Evolutionary conservation across 2,329 filamentous ascomycete genomes (phyloP).

Genomic region (Colletotrichum lindemuthianum): DNA sequence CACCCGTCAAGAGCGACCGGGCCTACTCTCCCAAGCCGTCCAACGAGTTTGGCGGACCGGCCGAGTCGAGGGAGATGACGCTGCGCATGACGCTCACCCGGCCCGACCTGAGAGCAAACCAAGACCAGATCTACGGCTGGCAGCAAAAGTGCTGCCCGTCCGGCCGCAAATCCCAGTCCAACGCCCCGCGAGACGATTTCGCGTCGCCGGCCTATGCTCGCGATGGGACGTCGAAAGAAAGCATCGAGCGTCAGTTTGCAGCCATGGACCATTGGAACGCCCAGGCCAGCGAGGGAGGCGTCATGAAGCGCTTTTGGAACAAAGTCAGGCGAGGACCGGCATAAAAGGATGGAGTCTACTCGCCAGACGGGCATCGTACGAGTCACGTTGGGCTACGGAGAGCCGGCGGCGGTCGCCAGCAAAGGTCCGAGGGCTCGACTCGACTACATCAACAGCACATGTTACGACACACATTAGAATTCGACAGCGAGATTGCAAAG

Average conservation of each 20-base stretch:
- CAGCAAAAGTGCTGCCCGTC: slow-evolving; percentile 51
- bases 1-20: slow-evolving; percentile 38
- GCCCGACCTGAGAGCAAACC: slow-evolving; percentile 82
- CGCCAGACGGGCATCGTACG: too few relatives aligned
- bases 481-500: slow-evolving; percentile 19
- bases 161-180: slow-evolving; percentile 38
- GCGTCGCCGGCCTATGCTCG: slow-evolving; percentile 45
- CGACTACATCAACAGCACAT: neutral
- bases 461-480: slow-evolving; percentile 11
- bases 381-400: too few relatives aligned
- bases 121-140: slow-evolving; percentile 78
- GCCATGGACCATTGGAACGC: slow-evolving; percentile 63
- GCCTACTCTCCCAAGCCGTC: slow-evolving; percentile 45
- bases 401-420: too few relatives aligned
- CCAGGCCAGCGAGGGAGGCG: slow-evolving; percentile 59
- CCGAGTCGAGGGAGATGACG: slow-evolving; percentile 87
- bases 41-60: slow-evolving; percentile 51
- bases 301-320: slow-evolving; percentile 74
- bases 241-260: slow-evolving; percentile 63
- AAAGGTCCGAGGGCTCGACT: too few relatives aligned
- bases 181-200: slow-evolving; percentile 46
- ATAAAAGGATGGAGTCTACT: neutral
- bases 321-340: slow-evolving; percentile 58
- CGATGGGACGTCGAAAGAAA: slow-evolving; percentile 57
- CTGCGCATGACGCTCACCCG: slow-evolving; percentile 94